Evolutionary conservation across 1,284 basidiomycete species (phyloP), one percentile per base, ranked within the genome.

Genomic region (Rhodofomes roseus): DNA sequence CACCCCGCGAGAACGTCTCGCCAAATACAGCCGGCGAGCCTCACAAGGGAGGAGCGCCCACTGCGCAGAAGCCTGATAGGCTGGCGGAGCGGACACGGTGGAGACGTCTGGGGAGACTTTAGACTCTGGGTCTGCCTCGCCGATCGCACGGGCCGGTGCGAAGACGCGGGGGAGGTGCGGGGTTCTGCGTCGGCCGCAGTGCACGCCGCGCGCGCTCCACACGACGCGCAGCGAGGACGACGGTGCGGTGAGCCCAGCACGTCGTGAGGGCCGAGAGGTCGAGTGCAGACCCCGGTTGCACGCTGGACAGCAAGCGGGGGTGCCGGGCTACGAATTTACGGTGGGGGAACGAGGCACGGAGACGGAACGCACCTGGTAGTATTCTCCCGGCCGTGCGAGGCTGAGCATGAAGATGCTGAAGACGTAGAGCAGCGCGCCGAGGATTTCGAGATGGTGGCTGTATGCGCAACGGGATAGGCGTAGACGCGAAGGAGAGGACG

Each of bases 381-480:
- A 76, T 27, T 68, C 65, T 37, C 67, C 60, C 7, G 59, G 68
- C 43, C 67, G 59, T 2, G 68, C 64, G 23, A 76, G 66, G 20
- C 73, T 74, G 14, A 74, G 66, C 73, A 76, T 74, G 63, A 76
- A 75, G 5, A 74, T 65, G 7, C 69, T 72, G 48, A 68, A 66
- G 18, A 70, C 63, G 54, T 69, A 72, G 18, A 76, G 57, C 9
- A 73, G 22, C 27, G 71, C 72, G 23, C 74, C 74, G 40, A 57
- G 53, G 34, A 69, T 59, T 44, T 70, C 65, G 41, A 72, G 62
- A 25, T 65, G 60, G 25, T 70, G 71, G 59, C 66, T 67, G 46
- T 4, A 36, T 22, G 43, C 4, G 7, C 20, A 18, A 43, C 41
- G 41, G 12, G 7, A 5, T 7, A 43, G n/a, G n/a, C 41, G 41